These are phyloP conservation scores for Volvariella volvacea DNA, from an alignment of 1,284 basidiomycete species.

Conservation along the genomic window DNA sequence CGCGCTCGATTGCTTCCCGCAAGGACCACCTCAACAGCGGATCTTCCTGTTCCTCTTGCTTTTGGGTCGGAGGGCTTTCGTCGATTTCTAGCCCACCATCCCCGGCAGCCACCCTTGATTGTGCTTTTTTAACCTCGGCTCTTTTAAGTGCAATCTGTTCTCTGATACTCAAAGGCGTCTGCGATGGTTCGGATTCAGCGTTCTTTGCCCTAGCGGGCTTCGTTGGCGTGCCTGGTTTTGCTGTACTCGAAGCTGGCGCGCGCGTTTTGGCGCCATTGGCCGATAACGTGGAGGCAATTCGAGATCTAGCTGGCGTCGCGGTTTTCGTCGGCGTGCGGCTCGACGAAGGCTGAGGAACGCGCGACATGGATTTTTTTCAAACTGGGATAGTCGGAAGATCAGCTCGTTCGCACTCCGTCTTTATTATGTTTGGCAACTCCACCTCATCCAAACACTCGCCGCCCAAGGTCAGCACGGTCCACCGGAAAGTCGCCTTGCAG, in stretches of 20 bases:
- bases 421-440: too few species aligned
- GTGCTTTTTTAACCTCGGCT: conserved; percentile 64
- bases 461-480: too few species aligned
- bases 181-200: conserved; percentile 10
- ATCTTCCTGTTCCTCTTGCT: conserved; percentile 40
- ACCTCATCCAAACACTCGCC: too few species aligned
- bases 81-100: conserved; percentile 21
- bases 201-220: conserved; percentile 11
- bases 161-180: conserved; percentile 48
- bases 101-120: conserved; percentile 14
- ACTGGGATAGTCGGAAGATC: neutral
- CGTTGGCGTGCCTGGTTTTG: conserved; percentile 25
- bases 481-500: too few species aligned
- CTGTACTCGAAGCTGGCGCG: conserved; percentile 13
- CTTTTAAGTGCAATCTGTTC: conserved; percentile 70
- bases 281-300: conserved; percentile 12
- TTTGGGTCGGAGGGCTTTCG: conserved; percentile 36
- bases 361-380: conserved; percentile 32
- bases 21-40: conserved; percentile 64
- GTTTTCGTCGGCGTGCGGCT: conserved; percentile 29
- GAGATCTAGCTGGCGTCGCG: conserved; percentile 25
- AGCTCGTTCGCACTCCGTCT: too few species aligned
- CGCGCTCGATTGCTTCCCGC: conserved; percentile 70
- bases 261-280: conserved; percentile 27
- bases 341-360: conserved; percentile 37